Base-by-base conservation (phyloP, 805 yeast species). In the Isabelozyma rhagii region DNA sequence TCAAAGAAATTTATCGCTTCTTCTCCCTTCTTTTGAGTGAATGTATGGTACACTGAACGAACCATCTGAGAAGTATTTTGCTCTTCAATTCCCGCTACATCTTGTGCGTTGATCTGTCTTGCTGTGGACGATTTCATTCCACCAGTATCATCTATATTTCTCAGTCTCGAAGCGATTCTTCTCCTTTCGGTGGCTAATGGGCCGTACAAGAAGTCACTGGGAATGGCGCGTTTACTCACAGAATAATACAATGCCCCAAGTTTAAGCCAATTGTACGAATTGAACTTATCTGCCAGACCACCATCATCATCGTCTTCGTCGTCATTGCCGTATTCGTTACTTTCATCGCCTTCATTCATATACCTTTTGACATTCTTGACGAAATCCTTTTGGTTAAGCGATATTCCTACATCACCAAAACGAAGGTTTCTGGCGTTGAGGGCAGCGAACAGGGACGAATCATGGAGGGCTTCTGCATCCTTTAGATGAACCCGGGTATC, bases 1-100 rank as follows among this genome's bases (percentile, higher is more conserved):
- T 75, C 72, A 60, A 81, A 89, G 43, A 91, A 70, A 48, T 81
- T 81, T 8, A 90, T 73, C 0, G 64, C 66, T 0, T 68, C 69
- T 2, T 45, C 55, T 1, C 47, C 51, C 41, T 67, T 71, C 17
- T 55, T 61, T 7, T 54, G 48, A 5, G 52, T 46, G 42, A 82
- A 67, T 3, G 69, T 62, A 42, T 67, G 65, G 62, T 70, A 87
- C 41, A 86, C 79, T 45, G 69, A 67, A 45, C 77, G 76, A 5
- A 89, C 89, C 61, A 85, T 79, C 45, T 75, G 77, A 1, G 92
- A 81, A 0, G 93, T 87, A 51, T 82, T 85, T 47, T 80, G 81
- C 38, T 78, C 82, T 39, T 80, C 76, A 21, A 74, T 67, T 4
- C 66, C 72, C 39, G 75, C 69, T 36, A 86, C 62, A 28, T 84